Base-by-base conservation (phyloP, 148 eudicot genomes). In the Fallopia convolvulus region DNA sequence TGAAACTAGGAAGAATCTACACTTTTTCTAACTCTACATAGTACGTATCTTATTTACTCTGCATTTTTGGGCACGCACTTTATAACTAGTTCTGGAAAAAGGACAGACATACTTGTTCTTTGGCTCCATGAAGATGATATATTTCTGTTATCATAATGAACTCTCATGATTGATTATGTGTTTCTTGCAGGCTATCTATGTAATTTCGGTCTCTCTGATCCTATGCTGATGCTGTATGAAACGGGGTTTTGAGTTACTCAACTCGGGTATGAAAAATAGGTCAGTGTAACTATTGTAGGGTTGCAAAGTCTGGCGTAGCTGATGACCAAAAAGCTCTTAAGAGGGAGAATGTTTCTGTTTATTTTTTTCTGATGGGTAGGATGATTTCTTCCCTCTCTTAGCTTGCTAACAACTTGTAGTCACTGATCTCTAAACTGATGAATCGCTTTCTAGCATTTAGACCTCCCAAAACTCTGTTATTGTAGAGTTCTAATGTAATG, bases 401-500 rank as follows among this genome's bases (percentile, higher is more conserved):
- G 68, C 68, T 60, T 60, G 32, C 68, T 60, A 60, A 60, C 68
- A 23, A 60, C 33, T 60, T 8, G 68, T 53, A 53, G 68, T 20
- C 9, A 52, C 56, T 14, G n/a, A 52, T 14, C 56, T 52, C n/a
- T 14, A 52, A 52, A 52, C 56, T 14, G 56, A 52, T 52, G 56
- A 61, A 18, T 61, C 4, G 12, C 2, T 0, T 50, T 0, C 15
- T 61, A 61, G 39, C 26, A 12, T 61, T 4, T 26, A 61, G 70
- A 10, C 70, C 70, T 61, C 70, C 70, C 36, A 21, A 58, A 58
- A 58, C 32, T 21, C 12, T 61, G 30, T 61, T 61, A 55, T 5
- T 61, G 70, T 61, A 61, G 39, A 26, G 70, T 61, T 61, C 21
- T 61, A 26, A 30, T 61, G 70, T 58, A 58, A 58, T 61, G 70